These are phyloP conservation scores for Cladosporium sp. DNA, from an alignment of 2,329 filamentous ascomycete genomes.

Conservation along the genomic window DNA sequence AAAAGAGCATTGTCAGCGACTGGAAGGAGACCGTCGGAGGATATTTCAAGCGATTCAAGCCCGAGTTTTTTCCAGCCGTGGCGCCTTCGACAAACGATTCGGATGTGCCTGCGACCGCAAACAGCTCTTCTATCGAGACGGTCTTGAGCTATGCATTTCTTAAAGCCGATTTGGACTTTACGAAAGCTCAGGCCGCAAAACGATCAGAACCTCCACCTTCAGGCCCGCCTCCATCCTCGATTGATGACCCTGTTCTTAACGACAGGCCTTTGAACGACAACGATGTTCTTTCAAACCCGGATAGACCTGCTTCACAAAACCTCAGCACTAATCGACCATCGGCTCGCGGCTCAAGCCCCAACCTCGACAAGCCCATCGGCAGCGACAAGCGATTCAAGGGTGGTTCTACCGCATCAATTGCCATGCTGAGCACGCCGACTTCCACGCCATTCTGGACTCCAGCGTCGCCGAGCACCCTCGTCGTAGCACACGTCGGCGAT, in stretches of 20 bases:
- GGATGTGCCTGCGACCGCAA: neutral
- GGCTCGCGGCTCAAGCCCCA: conserved; percentile 49
- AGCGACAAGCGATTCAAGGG: conserved; percentile 80
- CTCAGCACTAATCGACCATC: conserved; percentile 30
- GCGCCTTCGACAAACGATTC: conserved; percentile 1
- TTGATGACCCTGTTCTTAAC: conserved; percentile 66
- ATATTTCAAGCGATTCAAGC: conserved; percentile 89
- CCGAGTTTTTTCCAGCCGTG: conserved; percentile 63
- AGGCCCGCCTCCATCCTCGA: conserved; percentile 34
- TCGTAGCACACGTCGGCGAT: conserved; percentile 91
- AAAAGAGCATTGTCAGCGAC: conserved; percentile 69
- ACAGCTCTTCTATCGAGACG: conserved; percentile 67
- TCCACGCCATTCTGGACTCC: conserved; percentile 96
- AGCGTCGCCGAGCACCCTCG: conserved; percentile 75
- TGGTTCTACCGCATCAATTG: conserved; percentile 88
- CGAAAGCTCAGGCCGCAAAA: conserved; percentile 83
- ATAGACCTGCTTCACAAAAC: conserved; percentile 45
- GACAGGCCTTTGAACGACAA: conserved; percentile 82
- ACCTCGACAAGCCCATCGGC: conserved; percentile 65
- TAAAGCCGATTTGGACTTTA: conserved; percentile 90
- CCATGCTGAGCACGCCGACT: conserved; percentile 87
- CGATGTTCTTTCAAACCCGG: conserved; percentile 73
- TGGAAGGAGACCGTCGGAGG: conserved; percentile 88
- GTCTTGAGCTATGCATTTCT: conserved; percentile 91
- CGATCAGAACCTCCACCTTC: conserved; percentile 40